These are phyloP conservation scores for Peronospora destructor DNA, from an alignment of 352 stramenopile species.

Conservation along the genomic window DNA sequence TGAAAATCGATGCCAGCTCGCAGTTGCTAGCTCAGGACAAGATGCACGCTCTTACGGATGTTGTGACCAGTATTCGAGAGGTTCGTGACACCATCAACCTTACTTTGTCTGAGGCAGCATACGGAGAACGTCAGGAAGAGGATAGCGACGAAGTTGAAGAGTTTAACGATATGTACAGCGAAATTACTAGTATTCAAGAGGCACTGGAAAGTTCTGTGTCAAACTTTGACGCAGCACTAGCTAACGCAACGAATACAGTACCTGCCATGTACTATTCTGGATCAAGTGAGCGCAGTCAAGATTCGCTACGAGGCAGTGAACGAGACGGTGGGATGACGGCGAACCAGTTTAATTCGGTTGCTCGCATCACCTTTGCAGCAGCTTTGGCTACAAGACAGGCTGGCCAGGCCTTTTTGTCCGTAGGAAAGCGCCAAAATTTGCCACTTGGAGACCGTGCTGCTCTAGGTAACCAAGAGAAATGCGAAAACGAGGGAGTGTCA, in stretches of 20 bases:
- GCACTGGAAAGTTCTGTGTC: slow-evolving; percentile 44
- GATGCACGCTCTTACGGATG: slow-evolving; percentile 42
- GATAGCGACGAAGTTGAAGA: slow-evolving; percentile 22
- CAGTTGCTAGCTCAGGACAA: slow-evolving; percentile 38
- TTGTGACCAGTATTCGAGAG: slow-evolving; percentile 59
- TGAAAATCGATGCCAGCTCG: slow-evolving; percentile 13
- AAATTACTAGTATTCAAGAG: slow-evolving; percentile 48
- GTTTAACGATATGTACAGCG: slow-evolving; percentile 50
- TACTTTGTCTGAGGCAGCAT: slow-evolving; percentile 45
- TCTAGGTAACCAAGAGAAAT: slow-evolving; percentile 15
- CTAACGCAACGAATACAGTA: slow-evolving; percentile 31
- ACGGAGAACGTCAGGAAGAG: slow-evolving; percentile 31
- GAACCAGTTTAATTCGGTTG: slow-evolving; percentile 51
- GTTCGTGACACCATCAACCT: slow-evolving; percentile 65
- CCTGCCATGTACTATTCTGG: slow-evolving; percentile 34
- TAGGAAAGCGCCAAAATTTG: slow-evolving; percentile 21
- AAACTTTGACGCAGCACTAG: slow-evolving; percentile 44
- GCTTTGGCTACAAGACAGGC: slow-evolving; percentile 46
- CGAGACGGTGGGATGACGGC: slow-evolving; percentile 33
- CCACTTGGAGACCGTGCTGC: slow-evolving; percentile 5
- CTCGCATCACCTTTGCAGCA: slow-evolving; percentile 60
- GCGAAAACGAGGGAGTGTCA: slow-evolving; percentile 12
- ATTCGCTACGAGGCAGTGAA: slow-evolving; percentile 13
- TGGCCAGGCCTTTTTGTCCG: slow-evolving; percentile 49
- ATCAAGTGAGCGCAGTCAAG: slow-evolving; percentile 21